phyloP scores from a whole-genome alignment of 768 basidiomycete species.

The Tulasnella sp. region DNA sequence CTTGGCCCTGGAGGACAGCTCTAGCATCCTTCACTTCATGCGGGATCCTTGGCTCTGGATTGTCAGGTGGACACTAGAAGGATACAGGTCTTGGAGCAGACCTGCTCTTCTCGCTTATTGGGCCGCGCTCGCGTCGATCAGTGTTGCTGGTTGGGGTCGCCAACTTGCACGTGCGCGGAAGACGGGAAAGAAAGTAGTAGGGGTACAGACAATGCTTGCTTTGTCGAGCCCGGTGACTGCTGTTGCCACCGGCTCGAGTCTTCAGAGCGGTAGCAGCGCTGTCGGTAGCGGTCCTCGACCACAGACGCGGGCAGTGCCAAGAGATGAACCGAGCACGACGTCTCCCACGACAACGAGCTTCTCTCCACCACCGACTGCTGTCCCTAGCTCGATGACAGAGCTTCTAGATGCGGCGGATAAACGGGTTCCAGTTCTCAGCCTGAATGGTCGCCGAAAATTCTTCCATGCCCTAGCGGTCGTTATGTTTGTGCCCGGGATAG shows the following conservation, averaged over 20 bases:
- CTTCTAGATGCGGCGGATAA: conserved; percentile 84
- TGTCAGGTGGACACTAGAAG: conserved; percentile 71
- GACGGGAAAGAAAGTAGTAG: conserved; percentile 8
- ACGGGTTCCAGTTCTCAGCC: conserved; percentile 78
- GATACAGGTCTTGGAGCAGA: conserved; percentile 72
- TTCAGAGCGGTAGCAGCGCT: background rate
- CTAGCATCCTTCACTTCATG: conserved; percentile 31
- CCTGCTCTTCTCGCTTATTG: conserved; percentile 79
- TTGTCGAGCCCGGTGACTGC: background rate
- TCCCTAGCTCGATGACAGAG: conserved; percentile 41
- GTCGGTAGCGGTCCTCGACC: background rate
- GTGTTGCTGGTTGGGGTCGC: conserved; percentile 92
- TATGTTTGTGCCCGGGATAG: conserved; percentile 95
- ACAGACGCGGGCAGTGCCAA: background rate
- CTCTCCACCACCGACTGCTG: background rate
- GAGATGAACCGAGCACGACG: background rate
- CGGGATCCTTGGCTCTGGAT: conserved; percentile 85
- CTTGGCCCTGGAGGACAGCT: conserved; percentile 37
- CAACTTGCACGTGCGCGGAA: conserved; percentile 51
- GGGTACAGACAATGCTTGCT: background rate
- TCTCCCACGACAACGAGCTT: background rate
- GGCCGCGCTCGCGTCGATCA: conserved; percentile 71
- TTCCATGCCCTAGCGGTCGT: conserved; percentile 94
- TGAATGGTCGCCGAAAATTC: conserved; percentile 93
- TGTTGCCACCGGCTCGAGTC: background rate